phyloP scores from a whole-genome alignment of 768 basidiomycete genomes.

The Panellus pusillus region DNA sequence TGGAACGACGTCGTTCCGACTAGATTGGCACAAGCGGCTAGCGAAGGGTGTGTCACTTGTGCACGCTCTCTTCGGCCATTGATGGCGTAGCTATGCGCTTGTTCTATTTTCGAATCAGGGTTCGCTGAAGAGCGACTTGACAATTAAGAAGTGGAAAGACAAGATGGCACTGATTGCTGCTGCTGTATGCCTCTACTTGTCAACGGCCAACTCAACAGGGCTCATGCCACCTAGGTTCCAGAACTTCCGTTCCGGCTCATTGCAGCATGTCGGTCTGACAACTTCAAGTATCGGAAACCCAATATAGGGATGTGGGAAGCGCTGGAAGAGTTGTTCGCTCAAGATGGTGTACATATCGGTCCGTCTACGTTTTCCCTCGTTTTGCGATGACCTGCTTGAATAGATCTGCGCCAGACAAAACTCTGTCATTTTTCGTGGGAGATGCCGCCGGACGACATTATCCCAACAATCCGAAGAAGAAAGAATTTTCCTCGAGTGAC shows the following conservation, averaged over 20 bases:
- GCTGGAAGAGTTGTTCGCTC: constrained; percentile 59
- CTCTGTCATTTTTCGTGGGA: constrained; percentile 75
- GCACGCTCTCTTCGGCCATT: neutral
- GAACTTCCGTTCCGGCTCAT: constrained; percentile 75
- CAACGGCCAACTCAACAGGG: neutral
- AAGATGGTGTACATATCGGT: constrained; percentile 68
- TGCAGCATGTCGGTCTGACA: constrained; percentile 59
- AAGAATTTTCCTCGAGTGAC: constrained; percentile 81
- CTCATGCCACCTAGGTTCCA: constrained; percentile 49
- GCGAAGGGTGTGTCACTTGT: constrained; percentile 49
- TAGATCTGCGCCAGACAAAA: constrained; percentile 58
- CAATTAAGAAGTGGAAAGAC: constrained; percentile 67
- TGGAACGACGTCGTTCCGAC: constrained; percentile 66
- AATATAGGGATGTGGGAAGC: constrained; percentile 86
- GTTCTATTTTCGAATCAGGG: constrained; percentile 84
- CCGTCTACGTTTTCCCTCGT: constrained; percentile 12
- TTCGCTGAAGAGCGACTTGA: constrained; percentile 37
- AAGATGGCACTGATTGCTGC: constrained; percentile 72
- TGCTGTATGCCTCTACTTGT: constrained; percentile 41
- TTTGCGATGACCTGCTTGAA: neutral
- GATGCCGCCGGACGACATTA: constrained; percentile 82
- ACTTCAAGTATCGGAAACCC: constrained; percentile 82
- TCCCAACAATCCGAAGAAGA: constrained; percentile 29
- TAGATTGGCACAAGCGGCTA: constrained; percentile 59
- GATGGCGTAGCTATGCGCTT: constrained; percentile 54